phyloP scores from a whole-genome alignment of 495 filamentous ascomycete species.

The Bathelium albidoporum region DNA sequence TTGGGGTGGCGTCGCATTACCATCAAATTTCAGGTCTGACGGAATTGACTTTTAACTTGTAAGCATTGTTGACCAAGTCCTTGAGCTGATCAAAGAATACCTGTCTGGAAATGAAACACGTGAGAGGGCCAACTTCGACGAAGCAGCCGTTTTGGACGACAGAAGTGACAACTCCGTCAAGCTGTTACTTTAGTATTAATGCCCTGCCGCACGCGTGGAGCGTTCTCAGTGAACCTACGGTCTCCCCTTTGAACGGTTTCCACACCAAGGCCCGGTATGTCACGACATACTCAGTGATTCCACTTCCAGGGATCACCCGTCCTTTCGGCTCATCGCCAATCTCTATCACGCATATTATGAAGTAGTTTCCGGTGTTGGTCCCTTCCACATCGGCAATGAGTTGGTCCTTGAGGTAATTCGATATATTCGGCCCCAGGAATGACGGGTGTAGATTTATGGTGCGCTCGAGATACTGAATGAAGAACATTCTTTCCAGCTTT shows the following conservation, averaged over 20 bases:
- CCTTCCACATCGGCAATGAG: constrained; percentile 89
- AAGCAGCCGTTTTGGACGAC: constrained; percentile 92
- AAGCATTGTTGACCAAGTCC: neutral
- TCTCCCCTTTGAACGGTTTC: constrained; percentile 93
- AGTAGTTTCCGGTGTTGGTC: constrained; percentile 75
- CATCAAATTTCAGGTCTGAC: constrained; percentile 82
- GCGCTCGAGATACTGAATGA: constrained; percentile 90
- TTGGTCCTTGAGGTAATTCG: constrained; percentile 73
- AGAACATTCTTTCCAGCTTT: constrained; percentile 61
- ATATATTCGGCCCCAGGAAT: constrained; percentile 86
- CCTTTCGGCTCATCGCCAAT: constrained; percentile 79
- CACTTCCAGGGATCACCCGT: constrained; percentile 78
- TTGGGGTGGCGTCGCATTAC: constrained; percentile 39
- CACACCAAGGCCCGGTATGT: constrained; percentile 93
- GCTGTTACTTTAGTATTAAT: constrained; percentile 38
- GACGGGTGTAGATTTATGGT: constrained; percentile 90
- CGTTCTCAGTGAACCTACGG: constrained; percentile 46
- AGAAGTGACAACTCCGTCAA: constrained; percentile 81
- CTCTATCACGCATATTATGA: constrained; percentile 94
- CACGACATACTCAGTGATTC: constrained; percentile 86
- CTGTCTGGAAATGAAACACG: constrained; percentile 57
- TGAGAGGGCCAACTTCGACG: constrained; percentile 75
- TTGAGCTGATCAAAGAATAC: neutral
- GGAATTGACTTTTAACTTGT: constrained; percentile 63
- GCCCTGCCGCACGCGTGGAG: neutral